Conservation (phyloP, 805 yeast genomes). For the Teunomyces lycoperdinae region DNA sequence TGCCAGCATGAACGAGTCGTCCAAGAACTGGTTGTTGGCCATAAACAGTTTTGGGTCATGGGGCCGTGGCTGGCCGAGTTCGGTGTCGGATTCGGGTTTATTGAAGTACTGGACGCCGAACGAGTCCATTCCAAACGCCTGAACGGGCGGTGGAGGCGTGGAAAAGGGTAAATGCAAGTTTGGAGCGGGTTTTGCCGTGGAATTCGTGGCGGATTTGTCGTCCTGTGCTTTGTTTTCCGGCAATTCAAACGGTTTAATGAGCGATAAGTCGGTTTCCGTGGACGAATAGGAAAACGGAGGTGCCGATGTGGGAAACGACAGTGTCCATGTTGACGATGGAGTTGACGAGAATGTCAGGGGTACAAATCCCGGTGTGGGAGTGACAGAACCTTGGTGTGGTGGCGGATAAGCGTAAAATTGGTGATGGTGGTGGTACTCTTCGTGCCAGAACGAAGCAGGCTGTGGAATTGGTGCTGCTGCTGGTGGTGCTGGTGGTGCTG, state of each 20-base stretch:
- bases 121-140: slow-evolving; percentile 1
- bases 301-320: slow-evolving; percentile 33
- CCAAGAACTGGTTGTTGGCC: slow-evolving; percentile 1
- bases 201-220: slow-evolving; percentile 10
- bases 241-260: slow-evolving; percentile 18
- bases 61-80: not conserved
- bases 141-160: slow-evolving; percentile 22
- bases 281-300: slow-evolving; percentile 30
- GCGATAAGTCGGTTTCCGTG: slow-evolving; percentile 2
- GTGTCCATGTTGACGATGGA: slow-evolving; percentile 37
- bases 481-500: slow-evolving; percentile 2
- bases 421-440: slow-evolving; percentile 6
- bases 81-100: not conserved
- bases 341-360: slow-evolving; percentile 27
- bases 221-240: slow-evolving; percentile 9
- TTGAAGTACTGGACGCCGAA: not conserved
- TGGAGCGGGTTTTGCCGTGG: not conserved
- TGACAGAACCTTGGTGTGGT: slow-evolving; percentile 23
- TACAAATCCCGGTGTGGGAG: slow-evolving; percentile 26
- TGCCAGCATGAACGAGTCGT: not conserved
- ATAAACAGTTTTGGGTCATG: not conserved
- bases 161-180: slow-evolving; percentile 21
- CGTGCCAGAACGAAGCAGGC: slow-evolving; percentile 5
- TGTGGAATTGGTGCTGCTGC: slow-evolving; percentile 1
- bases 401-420: slow-evolving; percentile 17